A percentile compares a stretch with the other conserved stretches of the same genome.
Conservation (phyloP, 2,329 filamentous ascomycete species). For the Bimuria novae-zelandiae region DNA sequence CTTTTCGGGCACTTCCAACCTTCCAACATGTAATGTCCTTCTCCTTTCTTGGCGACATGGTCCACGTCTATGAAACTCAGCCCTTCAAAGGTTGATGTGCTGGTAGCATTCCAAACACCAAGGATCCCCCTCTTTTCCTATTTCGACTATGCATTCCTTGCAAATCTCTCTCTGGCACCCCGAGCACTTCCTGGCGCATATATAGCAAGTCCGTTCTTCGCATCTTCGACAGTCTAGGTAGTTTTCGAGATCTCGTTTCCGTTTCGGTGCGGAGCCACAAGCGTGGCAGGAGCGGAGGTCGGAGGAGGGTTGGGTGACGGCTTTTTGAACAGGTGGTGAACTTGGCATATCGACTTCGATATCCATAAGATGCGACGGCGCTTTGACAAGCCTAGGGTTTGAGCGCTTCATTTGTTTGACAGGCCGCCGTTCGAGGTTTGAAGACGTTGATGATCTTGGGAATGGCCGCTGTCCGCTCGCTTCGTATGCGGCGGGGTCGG, state of each 20-base stretch:
- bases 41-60: no score
- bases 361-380: conserved; percentile 42
- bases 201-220: conserved; percentile 65
- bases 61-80: neutral
- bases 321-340: conserved; percentile 1
- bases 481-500: conserved; percentile 20
- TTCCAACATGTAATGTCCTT: no score
- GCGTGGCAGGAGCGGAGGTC: conserved; percentile 64
- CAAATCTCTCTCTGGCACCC: conserved; percentile 62
- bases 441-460: conserved; percentile 11
- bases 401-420: conserved; percentile 37
- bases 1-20: no score
- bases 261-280: conserved; percentile 67
- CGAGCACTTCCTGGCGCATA: conserved; percentile 69
- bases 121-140: conserved; percentile 66
- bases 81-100: conserved; percentile 24
- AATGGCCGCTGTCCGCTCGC: conserved; percentile 14
- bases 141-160: conserved; percentile 71
- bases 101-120: conserved; percentile 65
- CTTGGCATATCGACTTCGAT: conserved; percentile 24
- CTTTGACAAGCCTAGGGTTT: conserved; percentile 31
- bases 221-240: conserved; percentile 69
- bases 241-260: conserved; percentile 68
- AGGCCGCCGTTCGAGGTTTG: conserved; percentile 30
- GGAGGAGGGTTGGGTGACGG: conserved; percentile 13